A percentile compares a stretch with the other conserved stretches of the same genome.
Conservation (phyloP, 352 stramenopile species). For the Aphanomyces stellatus region DNA sequence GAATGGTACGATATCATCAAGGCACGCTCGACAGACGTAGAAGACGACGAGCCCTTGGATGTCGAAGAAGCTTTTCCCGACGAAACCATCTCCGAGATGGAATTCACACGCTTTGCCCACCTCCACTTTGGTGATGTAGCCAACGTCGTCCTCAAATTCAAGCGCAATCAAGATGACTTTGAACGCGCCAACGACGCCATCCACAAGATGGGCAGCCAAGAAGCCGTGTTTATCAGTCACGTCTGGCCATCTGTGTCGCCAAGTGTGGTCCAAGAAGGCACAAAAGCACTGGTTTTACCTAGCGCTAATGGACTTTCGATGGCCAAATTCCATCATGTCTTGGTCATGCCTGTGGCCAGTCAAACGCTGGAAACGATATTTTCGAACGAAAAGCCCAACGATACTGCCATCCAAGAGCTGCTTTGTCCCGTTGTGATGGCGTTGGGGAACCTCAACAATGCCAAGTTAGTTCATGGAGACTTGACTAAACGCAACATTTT, state of each 20-base stretch:
- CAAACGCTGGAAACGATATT: neutral
- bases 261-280: neutral
- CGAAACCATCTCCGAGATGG: too few relatives aligned
- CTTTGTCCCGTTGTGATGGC: neutral
- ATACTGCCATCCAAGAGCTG: neutral
- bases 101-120: neutral
- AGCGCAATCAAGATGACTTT: neutral
- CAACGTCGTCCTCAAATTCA: neutral
- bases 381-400: neutral
- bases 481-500: slow-evolving; percentile 24
- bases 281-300: neutral
- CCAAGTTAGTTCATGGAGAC: slow-evolving; percentile 20
- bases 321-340: neutral
- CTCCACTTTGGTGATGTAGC: neutral
- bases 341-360: neutral
- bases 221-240: neutral
- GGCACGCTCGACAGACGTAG: too few relatives aligned
- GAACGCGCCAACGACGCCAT: neutral
- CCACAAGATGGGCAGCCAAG: neutral
- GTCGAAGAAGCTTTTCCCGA: too few relatives aligned
- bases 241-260: neutral
- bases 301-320: neutral
- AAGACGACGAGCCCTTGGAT: too few relatives aligned
- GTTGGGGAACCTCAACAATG: neutral
- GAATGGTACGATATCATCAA: too few relatives aligned